phyloP scores from a whole-genome alignment of 2,329 filamentous ascomycete species.

The Clathrospora elynae region DNA sequence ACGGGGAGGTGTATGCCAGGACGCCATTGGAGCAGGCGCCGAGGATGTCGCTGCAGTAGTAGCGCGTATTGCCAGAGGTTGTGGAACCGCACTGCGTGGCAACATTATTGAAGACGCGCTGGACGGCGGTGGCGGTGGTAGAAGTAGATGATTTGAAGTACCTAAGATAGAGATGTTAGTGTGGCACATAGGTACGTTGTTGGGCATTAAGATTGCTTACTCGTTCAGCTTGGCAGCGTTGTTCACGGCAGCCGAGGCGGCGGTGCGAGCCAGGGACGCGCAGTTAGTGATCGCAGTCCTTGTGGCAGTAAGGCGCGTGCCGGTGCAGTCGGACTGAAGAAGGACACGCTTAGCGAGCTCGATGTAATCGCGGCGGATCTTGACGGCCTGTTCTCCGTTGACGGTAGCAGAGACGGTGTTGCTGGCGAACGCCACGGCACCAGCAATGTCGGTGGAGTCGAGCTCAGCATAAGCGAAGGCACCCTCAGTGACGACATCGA shows the following conservation, averaged over 20 bases:
- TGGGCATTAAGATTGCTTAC: no score
- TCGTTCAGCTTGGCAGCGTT: conserved; percentile 59
- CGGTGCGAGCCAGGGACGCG: conserved; percentile 56
- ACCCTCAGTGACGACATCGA: conserved; percentile 61
- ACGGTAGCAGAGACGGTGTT: conserved; percentile 62
- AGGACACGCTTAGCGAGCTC: conserved; percentile 56
- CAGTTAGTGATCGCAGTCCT: conserved; percentile 59
- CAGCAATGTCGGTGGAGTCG: conserved; percentile 54
- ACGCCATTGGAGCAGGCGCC: conserved; percentile 56
- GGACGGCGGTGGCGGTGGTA: conserved; percentile 56
- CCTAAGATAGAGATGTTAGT: not conserved
- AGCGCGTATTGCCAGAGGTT: conserved; percentile 55
- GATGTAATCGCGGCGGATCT: conserved; percentile 55
- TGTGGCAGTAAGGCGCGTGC: conserved; percentile 52
- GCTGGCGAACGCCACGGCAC: conserved; percentile 61
- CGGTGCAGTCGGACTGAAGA: conserved; percentile 61
- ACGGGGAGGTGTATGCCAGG: conserved; percentile 64
- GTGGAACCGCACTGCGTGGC: conserved; percentile 60
- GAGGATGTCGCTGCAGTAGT: conserved; percentile 64
- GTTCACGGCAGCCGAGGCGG: conserved; percentile 57
- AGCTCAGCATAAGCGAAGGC: conserved; percentile 60
- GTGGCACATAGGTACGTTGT: no score
- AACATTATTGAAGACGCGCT: conserved; percentile 58
- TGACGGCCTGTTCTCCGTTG: conserved; percentile 59
- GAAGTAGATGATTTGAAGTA: conserved; percentile 63